Percentiles rank a stretch among this genome's conserved stretches.
Conservation (phyloP, 2,329 filamentous ascomycete species). For the Allantophomopsis lycopodina region DNA sequence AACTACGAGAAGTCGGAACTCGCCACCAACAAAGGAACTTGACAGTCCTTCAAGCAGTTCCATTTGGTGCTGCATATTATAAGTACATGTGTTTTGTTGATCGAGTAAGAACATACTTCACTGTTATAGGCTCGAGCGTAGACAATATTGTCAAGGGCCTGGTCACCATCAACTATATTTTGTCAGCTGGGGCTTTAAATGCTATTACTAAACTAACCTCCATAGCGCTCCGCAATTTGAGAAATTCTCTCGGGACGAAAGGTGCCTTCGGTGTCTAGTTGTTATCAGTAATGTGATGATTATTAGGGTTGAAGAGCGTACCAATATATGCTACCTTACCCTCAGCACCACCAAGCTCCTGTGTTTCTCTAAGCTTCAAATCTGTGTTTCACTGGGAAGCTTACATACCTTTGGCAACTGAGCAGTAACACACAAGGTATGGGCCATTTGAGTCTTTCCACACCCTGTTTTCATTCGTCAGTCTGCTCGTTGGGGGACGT, state of each 20-base stretch:
- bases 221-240: conserved; percentile 54
- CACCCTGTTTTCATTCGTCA: conserved; percentile 25
- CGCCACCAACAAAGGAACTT: conserved; percentile 44
- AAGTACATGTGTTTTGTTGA: background rate
- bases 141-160: conserved; percentile 52
- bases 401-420: conserved; percentile 30
- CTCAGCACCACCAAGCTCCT: conserved; percentile 50
- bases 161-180: conserved; percentile 33
- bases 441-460: conserved; percentile 56
- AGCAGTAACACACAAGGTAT: conserved; percentile 54
- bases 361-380: conserved; percentile 3
- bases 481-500: background rate
- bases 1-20: conserved; percentile 53
- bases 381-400: background rate
- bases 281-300: background rate
- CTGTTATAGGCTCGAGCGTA: conserved; percentile 52
- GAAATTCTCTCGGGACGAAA: conserved; percentile 54
- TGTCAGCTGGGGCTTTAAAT: conserved; percentile 4
- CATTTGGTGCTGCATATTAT: conserved; percentile 27
- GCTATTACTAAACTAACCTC: conserved; percentile 17
- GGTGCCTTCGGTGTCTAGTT: conserved; percentile 42
- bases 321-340: conserved; percentile 59
- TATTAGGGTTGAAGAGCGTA: conserved; percentile 9
- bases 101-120: conserved; percentile 23
- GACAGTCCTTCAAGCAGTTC: conserved; percentile 48